Evolutionary conservation across 108 stramenopile species (phyloP).

Genomic region (Nitzschia sp.): DNA sequence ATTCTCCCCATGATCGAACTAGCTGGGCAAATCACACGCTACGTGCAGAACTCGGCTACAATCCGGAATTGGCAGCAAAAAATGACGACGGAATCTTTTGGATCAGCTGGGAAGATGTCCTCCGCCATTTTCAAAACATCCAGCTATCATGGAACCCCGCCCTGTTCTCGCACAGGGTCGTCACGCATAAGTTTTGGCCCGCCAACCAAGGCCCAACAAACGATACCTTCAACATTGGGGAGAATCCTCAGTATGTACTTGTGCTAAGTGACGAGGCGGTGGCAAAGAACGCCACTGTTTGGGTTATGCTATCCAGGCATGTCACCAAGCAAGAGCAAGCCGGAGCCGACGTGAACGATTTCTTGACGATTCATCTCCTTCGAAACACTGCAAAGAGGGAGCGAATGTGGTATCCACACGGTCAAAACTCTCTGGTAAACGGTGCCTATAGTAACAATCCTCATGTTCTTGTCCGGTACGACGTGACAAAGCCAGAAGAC

Average conservation of each 20-base stretch:
- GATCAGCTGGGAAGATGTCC: slow-evolving; percentile 85
- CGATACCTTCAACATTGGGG: slow-evolving; percentile 74
- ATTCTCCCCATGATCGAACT: slow-evolving; percentile 43
- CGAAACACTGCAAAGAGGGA: slow-evolving; percentile 46
- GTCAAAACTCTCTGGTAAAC: slow-evolving; percentile 43
- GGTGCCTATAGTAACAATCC: slow-evolving; percentile 82
- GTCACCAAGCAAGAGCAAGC: slow-evolving; percentile 83
- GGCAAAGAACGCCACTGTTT: slow-evolving; percentile 54
- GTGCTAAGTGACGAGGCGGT: slow-evolving; percentile 61
- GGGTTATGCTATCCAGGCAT: slow-evolving; percentile 77
- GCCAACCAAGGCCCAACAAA: slow-evolving; percentile 52
- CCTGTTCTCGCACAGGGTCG: slow-evolving; percentile 49
- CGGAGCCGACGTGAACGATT: slow-evolving; percentile 63
- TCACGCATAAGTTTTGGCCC: slow-evolving; percentile 68
- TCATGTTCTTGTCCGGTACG: slow-evolving; percentile 74
- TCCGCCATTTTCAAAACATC: slow-evolving; percentile 73
- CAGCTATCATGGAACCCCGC: slow-evolving; percentile 79
- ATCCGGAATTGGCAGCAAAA: slow-evolving; percentile 52
- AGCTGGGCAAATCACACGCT: slow-evolving; percentile 56
- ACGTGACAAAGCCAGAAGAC: slow-evolving; percentile 50
- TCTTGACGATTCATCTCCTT: slow-evolving; percentile 65
- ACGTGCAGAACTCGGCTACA: slow-evolving; percentile 60
- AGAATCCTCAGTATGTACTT: slow-evolving; percentile 81
- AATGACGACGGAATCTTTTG: slow-evolving; percentile 91
- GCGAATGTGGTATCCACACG: slow-evolving; percentile 65